Evolutionary conservation across 805 yeast genomes (phyloP).

Genomic region (Ogataea paradorogensis): DNA sequence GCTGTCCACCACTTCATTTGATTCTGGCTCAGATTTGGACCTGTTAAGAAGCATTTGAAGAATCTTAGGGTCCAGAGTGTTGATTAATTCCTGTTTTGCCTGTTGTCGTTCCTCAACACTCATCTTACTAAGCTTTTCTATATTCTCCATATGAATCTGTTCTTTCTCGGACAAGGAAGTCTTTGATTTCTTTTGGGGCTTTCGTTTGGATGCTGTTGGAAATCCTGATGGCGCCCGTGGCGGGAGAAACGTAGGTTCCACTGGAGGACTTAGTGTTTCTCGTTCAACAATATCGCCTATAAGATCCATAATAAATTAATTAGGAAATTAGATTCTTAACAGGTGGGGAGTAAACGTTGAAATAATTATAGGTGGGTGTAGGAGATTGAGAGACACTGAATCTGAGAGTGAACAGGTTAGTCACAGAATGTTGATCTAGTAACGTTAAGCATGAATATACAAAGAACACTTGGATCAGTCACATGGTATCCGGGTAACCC

Average conservation of each 20-base stretch:
- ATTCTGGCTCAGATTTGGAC: constrained; percentile 36
- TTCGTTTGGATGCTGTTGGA: constrained; percentile 33
- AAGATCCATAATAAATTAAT: constrained; percentile 49
- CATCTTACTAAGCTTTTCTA: constrained; percentile 60
- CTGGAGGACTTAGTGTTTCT: constrained; percentile 29
- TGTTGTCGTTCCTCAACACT: constrained; percentile 58
- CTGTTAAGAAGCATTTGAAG: constrained; percentile 56
- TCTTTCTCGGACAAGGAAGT: constrained; percentile 57
- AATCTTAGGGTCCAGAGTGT: constrained; percentile 66
- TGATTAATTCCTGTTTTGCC: constrained; percentile 65
- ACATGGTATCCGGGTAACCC: constrained; percentile 8
- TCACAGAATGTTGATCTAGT: no score
- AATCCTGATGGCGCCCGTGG: constrained; percentile 28
- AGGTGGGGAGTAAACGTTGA: no score
- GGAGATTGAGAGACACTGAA: no score
- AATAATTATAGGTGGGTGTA: no score
- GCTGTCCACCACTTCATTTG: constrained; percentile 5
- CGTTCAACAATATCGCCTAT: constrained; percentile 73
- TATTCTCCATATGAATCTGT: constrained; percentile 73
- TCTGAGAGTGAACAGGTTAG: no score
- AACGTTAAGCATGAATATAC: no score
- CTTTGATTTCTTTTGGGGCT: constrained; percentile 16
- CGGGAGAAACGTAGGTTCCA: constrained; percentile 2
- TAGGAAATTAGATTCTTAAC: no score
- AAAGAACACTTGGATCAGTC: no score